Evolutionary conservation across 1,284 basidiomycete genomes (phyloP).

Genomic region (Takashimella tepidaria): DNA sequence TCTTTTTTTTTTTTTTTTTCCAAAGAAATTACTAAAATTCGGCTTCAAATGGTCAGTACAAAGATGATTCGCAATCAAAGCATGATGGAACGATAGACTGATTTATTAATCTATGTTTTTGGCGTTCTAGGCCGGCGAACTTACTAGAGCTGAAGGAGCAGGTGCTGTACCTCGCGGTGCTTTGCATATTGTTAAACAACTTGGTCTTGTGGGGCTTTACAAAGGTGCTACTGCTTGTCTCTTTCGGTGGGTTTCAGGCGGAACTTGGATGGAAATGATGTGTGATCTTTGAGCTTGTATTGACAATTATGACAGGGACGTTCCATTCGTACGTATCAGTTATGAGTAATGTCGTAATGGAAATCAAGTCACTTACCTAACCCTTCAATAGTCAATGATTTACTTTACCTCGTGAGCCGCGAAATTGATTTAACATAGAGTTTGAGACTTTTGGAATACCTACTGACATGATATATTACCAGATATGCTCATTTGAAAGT

Average conservation of each 20-base stretch:
- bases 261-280: too few species aligned
- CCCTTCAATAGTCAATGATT: conserved; percentile 45
- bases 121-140: conserved; percentile 72
- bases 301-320: conserved; percentile 54
- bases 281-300: conserved; percentile 52
- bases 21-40: conserved; percentile 74
- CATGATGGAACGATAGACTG: not conserved
- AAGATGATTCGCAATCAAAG: not conserved
- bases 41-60: conserved; percentile 78
- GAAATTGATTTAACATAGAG: too few species aligned
- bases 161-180: conserved; percentile 77
- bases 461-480: not conserved
- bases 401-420: conserved; percentile 50
- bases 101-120: too few species aligned
- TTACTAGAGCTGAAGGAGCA: conserved; percentile 65
- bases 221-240: conserved; percentile 51
- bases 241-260: conserved; percentile 27
- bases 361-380: not conserved
- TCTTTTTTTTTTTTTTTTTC: conserved; percentile 7
- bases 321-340: conserved; percentile 64
- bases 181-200: conserved; percentile 82
- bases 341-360: too few species aligned
- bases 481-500: conserved; percentile 47
- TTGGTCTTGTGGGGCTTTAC: conserved; percentile 90
- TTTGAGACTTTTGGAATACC: not conserved